Evolutionary conservation across 2,329 filamentous ascomycete genomes (phyloP).

Genomic region (Zasmidium cellare): DNA sequence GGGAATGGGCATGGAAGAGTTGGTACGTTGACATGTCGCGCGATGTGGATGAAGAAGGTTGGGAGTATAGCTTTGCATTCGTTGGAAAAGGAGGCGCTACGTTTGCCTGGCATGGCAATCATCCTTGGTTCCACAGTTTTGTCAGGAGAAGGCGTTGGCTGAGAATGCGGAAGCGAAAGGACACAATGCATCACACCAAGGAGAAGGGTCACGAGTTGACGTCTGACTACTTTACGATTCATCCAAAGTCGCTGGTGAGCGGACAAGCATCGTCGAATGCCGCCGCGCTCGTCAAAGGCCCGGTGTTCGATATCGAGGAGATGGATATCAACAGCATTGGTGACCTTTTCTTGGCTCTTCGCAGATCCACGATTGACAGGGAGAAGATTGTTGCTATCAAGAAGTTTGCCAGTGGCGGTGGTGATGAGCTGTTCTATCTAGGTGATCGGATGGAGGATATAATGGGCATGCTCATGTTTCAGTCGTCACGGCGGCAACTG

Average conservation of each 20-base stretch:
- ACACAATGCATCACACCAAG: constrained; percentile 40
- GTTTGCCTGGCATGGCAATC: constrained; percentile 75
- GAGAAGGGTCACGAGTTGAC: constrained; percentile 67
- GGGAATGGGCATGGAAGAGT: constrained; percentile 80
- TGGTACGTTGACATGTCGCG: constrained; percentile 79
- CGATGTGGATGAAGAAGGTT: constrained; percentile 84
- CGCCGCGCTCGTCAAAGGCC: constrained; percentile 33
- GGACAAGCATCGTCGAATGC: constrained; percentile 23
- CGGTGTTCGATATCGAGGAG: constrained; percentile 46
- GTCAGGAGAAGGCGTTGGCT: constrained; percentile 90
- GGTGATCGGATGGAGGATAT: constrained; percentile 77
- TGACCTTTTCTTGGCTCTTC: constrained; percentile 68
- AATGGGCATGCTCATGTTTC: constrained; percentile 85
- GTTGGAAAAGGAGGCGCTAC: constrained; percentile 38
- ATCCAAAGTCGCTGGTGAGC: constrained; percentile 34
- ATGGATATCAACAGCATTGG: constrained; percentile 66
- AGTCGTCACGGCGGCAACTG: constrained; percentile 77
- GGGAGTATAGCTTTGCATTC: constrained; percentile 95
- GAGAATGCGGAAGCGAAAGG: constrained; percentile 71
- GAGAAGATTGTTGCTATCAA: constrained; percentile 85
- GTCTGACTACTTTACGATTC: constrained; percentile 77
- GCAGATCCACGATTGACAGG: constrained; percentile 74
- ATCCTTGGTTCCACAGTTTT: constrained; percentile 91
- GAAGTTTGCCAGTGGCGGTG: constrained; percentile 75
- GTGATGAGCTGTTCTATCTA: constrained; percentile 74